Evolutionary conservation across 257 asterid genomes (phyloP), one percentile per base, ranked within the genome.

Genomic region (Solanum lignicaule): DNA sequence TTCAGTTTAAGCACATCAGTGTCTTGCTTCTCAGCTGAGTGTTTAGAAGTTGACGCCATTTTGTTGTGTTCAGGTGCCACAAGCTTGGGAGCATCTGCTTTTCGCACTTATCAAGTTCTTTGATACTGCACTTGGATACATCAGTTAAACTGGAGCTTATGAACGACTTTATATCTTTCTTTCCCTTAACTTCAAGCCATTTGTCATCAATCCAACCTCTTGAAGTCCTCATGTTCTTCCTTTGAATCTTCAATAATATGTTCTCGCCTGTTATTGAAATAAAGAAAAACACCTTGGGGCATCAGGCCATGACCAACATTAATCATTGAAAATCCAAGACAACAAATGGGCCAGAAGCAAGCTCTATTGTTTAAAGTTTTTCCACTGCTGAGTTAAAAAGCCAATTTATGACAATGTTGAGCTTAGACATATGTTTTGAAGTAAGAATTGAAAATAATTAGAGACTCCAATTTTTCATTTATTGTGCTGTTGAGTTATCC

Each of bases 141-240:
- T 55, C n/a, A 18, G 11, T 55, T 55, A 55, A 55, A 55, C 65
- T 55, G 0, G 69, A 60, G 69, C 69, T 23, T 60, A 93, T 36
- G 38, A 89, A 79, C 36, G 94, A 89, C 46, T 88, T 88, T 86
- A 95, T 90, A 68, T 94, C 93, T 9, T 86, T 89, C 84, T 90
- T 93, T 6, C 88, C 60, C 71, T 71, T 83, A 32, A 92, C 65
- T 48, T 90, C 90, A 20, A 89, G 85, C 98, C 98, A 95, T 87
- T 89, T 86, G 62, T 87, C 35, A 68, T 89, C 87, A 3, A 92
- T 8, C 96, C 98, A 94, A 27, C 93, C 98, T 86, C 90, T 92
- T 3, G 98, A 95, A 23, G 43, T 76, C 82, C 98, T 90, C 3
- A 89, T 16, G 16, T 91, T 85, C 68, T 89, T 91, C 91, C 87